These are phyloP conservation scores for Suaeda aralocaspica DNA, from an alignment of 148 eudicot genomes.

Conservation along the genomic window DNA sequence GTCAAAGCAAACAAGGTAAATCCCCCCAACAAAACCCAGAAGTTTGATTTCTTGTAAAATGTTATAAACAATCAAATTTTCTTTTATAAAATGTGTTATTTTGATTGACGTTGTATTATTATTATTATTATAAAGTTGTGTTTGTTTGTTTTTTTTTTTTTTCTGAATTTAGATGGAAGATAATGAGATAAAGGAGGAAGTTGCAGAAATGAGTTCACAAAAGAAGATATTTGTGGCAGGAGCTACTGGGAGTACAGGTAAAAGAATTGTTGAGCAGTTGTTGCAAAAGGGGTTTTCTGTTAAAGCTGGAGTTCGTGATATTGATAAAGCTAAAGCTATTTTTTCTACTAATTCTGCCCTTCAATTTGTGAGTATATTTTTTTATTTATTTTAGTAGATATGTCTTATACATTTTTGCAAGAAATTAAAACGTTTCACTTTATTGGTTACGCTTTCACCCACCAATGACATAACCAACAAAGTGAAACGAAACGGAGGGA, in stretches of 20 bases:
- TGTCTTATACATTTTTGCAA: no score
- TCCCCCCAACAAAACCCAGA: background rate
- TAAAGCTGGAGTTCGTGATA: slow-evolving; percentile 89
- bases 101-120: background rate
- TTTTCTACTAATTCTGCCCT: slow-evolving; percentile 58
- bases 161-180: slow-evolving; percentile 45
- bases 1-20: slow-evolving; percentile 25
- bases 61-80: no score
- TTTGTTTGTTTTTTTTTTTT: background rate
- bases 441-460: no score
- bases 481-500: no score
- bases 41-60: background rate
- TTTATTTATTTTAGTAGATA: no score
- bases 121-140: no score
- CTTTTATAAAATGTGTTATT: background rate
- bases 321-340: slow-evolving; percentile 57
- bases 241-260: slow-evolving; percentile 90
- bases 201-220: slow-evolving; percentile 28
- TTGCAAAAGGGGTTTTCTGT: slow-evolving; percentile 85
- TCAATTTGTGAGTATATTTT: slow-evolving; percentile 54
- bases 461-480: no score
- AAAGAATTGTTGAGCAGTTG: slow-evolving; percentile 84
- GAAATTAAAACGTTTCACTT: no score
- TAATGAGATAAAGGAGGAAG: slow-evolving; percentile 50
- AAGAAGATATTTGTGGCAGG: slow-evolving; percentile 95